Base-by-base conservation (phyloP, 2,329 filamentous ascomycete species). In the Epichloe typhina region DNA sequence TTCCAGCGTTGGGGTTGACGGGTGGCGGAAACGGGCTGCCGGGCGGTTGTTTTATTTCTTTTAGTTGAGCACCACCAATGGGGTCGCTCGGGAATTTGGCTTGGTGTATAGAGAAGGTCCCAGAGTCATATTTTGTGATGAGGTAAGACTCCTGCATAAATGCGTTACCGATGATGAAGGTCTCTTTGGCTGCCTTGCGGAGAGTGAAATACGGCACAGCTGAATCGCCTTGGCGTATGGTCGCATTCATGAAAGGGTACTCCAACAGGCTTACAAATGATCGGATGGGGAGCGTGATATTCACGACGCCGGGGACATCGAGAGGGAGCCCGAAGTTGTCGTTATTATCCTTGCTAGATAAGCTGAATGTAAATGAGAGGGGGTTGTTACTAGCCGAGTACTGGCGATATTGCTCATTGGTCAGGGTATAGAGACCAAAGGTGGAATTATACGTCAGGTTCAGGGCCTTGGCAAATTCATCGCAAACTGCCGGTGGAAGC, bases 101-200 rank as follows among this genome's bases (percentile, higher is more conserved):
- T 57, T 80, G 75, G 50, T 80, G 72, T 23, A 84, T 58, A 1
- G 75, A 76, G 60, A 79, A 81, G 12, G 63, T 62, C 15, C 64
- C 68, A 37, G 69, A 69, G 53, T 81, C 78, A 58, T 79, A 82
- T 55, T 73, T 73, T 26, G 73, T 77, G 35, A 78, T 70, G 5
- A 81, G 63, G 53, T 81, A 81, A 2, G 83, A 76, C 63, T 88
- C 83, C 61, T 88, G 84, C 50, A 88, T 66, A 56, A 88, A 87
- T 0, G 78, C 75, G 36, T 83, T 74, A 7, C 84, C 84, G 37
- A 88, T 72, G 12, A 83, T 75, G 62, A 79, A 72, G 13, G 69
- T 70, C 37, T 72, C 71, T 51, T 76, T 71, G 19, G 72, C 60
- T 11, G 77, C 69, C 52, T 76, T 75, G 57, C 78, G 74, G 48